Percentiles rank a stretch among this genome's conserved stretches.
Evolutionary conservation across 495 filamentous ascomycete species (phyloP).

Genomic region (Penicillium desertorum): DNA sequence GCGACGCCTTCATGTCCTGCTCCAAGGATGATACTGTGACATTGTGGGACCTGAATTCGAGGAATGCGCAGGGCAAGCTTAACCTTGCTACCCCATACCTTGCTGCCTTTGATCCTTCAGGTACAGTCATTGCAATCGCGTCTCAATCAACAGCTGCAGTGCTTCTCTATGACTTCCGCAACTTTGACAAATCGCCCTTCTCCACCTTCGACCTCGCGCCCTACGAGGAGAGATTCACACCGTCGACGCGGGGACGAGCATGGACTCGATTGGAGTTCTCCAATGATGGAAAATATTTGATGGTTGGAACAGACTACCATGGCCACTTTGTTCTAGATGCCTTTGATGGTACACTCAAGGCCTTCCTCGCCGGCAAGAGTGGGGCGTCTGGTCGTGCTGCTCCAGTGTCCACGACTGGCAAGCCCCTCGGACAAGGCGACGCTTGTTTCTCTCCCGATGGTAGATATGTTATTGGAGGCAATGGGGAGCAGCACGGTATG

Average conservation of each 20-base stretch:
- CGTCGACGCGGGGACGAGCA: slow-evolving; percentile 47
- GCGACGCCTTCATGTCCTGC: slow-evolving; percentile 89
- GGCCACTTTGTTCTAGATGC: slow-evolving; percentile 91
- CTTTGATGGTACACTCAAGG: slow-evolving; percentile 73
- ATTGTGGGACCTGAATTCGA: slow-evolving; percentile 78
- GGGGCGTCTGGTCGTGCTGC: slow-evolving; percentile 48
- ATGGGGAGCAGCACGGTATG: slow-evolving; percentile 64
- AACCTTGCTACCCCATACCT: slow-evolving; percentile 76
- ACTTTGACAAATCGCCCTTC: slow-evolving; percentile 89
- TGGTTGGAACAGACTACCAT: slow-evolving; percentile 74
- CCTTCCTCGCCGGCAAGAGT: slow-evolving; percentile 54
- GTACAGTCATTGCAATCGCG: slow-evolving; percentile 85
- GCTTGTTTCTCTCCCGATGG: slow-evolving; percentile 87
- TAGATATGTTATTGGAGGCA: slow-evolving; percentile 77
- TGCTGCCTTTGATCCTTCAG: slow-evolving; percentile 83
- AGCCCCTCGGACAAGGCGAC: slow-evolving; percentile 67
- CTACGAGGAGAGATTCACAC: slow-evolving; percentile 55
- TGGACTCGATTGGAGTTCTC: slow-evolving; percentile 92
- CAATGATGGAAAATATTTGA: slow-evolving; percentile 86
- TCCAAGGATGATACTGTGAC: slow-evolving; percentile 83
- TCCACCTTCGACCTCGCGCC: slow-evolving; percentile 75
- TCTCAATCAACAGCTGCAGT: slow-evolving; percentile 73
- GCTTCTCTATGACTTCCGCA: slow-evolving; percentile 88
- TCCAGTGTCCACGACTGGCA: slow-evolving; percentile 46
- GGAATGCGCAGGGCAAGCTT: slow-evolving; percentile 72